Base-by-base conservation (phyloP, 2,329 filamentous ascomycete species). In the Ophiosphaerella narmari region DNA sequence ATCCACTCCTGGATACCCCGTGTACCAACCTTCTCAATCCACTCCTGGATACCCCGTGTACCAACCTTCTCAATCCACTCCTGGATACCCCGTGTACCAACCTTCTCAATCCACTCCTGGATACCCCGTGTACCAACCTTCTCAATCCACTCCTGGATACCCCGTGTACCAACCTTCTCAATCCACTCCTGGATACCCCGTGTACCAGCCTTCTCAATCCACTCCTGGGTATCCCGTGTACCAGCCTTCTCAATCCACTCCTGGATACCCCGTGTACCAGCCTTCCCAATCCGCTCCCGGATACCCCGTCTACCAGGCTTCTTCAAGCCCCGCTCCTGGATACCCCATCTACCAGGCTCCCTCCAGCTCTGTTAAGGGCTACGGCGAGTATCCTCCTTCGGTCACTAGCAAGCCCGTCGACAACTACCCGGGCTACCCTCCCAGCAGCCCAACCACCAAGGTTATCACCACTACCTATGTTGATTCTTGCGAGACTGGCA, bases 381-480 rank as follows among this genome's bases (percentile, higher is more conserved):
- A 32, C 31, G 3, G 18, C 18, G 43, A 47, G 21, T 41, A 47
- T 38, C 36, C 45, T 41, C 37, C 45, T 18, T 41, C 38, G n/a
- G 39, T 47, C 21, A 41, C 45, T 4, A 36, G 31, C 45, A 14
- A 23, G 13, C 45, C 37, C 8, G 45, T 32, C 16, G 21, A 46
- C 29, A 29, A 46, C 43, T 39, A 46, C 29, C 38, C 45, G 31
- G 35, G 31, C 13, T 41, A 41, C 31, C 38, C 45, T 31, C 45
- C 45, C 3, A 32, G 23, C 21, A 47, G 24, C 45, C 36, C 45
- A 2, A 41, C 45, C 38, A 14, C 26, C 18, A 47, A 41, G 24
- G 16, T 32, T 32, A 31, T 47, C 32, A 47, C 45, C 16, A 47
- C 45, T 8, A 47, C 45, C 31, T 47, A 47, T 26, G 45, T 47